phyloP scores from a whole-genome alignment of 2,329 filamentous ascomycete species.

The Diaporthe aspalathi region DNA sequence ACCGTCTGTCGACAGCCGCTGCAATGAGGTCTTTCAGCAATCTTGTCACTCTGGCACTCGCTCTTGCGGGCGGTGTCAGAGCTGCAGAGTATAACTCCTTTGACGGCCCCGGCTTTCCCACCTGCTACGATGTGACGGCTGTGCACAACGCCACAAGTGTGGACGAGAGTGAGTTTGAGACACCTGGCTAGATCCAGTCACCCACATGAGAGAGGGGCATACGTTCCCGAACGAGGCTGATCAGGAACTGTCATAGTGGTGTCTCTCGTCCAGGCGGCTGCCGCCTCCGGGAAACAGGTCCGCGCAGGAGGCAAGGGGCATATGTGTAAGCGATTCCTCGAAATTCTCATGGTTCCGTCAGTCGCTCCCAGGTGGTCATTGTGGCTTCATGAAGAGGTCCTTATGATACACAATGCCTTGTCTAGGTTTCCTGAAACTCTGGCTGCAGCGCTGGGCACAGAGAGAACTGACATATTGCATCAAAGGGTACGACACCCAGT shows the following conservation, averaged over 20 bases:
- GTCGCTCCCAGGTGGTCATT: neutral
- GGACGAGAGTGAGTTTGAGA: constrained; percentile 50
- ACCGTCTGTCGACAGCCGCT: constrained; percentile 5
- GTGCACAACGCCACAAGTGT: constrained; percentile 59
- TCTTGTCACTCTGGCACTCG: constrained; percentile 26
- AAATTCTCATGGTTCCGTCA: constrained; percentile 38
- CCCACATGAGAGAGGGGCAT: neutral
- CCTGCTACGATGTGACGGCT: constrained; percentile 58
- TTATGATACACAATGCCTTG: neutral
- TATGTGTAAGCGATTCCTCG: constrained; percentile 50
- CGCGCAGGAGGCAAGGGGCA: constrained; percentile 62
- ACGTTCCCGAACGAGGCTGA: constrained; percentile 4
- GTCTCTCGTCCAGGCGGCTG: constrained; percentile 54
- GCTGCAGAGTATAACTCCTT: constrained; percentile 59
- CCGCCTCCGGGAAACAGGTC: constrained; percentile 53
- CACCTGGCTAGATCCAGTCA: neutral
- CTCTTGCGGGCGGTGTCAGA: constrained; percentile 27
- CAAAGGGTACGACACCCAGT: constrained; percentile 61
- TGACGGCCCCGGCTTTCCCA: constrained; percentile 60
- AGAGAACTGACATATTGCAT: neutral
- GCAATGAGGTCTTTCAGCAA: constrained; percentile 28
- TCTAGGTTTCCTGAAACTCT: too few species aligned
- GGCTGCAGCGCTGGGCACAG: too few species aligned
- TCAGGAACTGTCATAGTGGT: constrained; percentile 40
- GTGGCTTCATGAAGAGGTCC: neutral